Evolutionary conservation across 352 stramenopile genomes (phyloP), one percentile per base, ranked within the genome.

Genomic region (Pythium dissimile): DNA sequence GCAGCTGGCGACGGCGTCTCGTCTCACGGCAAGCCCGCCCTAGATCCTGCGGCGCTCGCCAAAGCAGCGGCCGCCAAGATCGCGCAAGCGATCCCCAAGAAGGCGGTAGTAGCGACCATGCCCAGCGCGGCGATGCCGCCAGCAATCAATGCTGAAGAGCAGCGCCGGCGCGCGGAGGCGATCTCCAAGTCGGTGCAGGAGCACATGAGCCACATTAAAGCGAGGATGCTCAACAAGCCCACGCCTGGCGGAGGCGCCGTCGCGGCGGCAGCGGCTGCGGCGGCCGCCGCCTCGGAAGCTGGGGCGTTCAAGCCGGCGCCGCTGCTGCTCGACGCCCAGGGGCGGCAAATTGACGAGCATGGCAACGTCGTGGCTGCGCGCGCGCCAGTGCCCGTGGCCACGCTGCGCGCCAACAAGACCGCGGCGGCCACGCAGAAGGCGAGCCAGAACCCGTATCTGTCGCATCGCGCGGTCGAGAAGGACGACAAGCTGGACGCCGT

Each of bases 171-270:
- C n/a, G 87, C 77, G 20, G 77, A 92, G 16, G 78, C 89, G 56
- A 88, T 94, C 59, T 76, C 77, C 55, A 86, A 89, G 77, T 92
- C 82, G n/a, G 84, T 90, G 31, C 82, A 91, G 65, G 75, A 84
- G 53, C 82, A 94, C 47, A 91, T 94, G 75, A 82, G 69, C 41
- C 75, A 90, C 55, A 84, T 94, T 37, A 77, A 88, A 54, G 69
- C 67, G 41, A n/a, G n/a, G n/a, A 58, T 92, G 38, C 62, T 88
- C 42, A 61, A 71, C 21, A 86, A 85, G 48, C 75, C 80, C 13
- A 69, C 13, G 24, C 31, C 34, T 3, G 32, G 28, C 13, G 37
- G 24, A 15, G 38, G 34, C 2, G 49, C 31, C 2, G 44, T 24
- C 1, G 24, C 30, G 5, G 31, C 46, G 6, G 31, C 41, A 0